A percentile compares a stretch with the other conserved stretches of the same genome.
phyloP scores from a whole-genome alignment of 2,329 filamentous ascomycete species.

The Diaporthe ilicicola region DNA sequence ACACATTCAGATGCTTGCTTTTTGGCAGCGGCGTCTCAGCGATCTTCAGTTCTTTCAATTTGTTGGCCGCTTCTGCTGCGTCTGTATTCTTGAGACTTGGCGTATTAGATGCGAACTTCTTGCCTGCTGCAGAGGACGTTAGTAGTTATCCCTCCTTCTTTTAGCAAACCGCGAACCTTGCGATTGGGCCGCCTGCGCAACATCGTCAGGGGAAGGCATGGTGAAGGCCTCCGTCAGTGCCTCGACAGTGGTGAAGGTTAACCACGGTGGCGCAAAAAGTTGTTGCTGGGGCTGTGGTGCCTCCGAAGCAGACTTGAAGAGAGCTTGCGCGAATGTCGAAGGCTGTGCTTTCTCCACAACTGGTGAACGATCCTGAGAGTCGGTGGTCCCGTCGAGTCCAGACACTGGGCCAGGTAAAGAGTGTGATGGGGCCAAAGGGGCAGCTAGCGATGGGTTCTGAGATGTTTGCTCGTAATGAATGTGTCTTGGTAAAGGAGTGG shows the following conservation, averaged over 20 bases:
- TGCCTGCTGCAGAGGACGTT: constrained; percentile 61
- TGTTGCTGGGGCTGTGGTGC: constrained; percentile 38
- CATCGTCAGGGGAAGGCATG: constrained; percentile 89
- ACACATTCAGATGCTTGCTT: constrained; percentile 84
- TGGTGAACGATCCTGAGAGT: background rate
- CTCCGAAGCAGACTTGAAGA: constrained; percentile 53
- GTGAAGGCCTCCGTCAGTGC: constrained; percentile 73
- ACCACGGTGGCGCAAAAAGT: constrained; percentile 57
- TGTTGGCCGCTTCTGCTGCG: constrained; percentile 47
- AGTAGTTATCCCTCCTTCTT: constrained; percentile 61
- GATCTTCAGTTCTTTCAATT: constrained; percentile 50
- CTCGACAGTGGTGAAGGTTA: constrained; percentile 50
- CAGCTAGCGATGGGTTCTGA: background rate
- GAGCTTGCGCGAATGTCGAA: constrained; percentile 65
- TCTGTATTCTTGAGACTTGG: constrained; percentile 49
- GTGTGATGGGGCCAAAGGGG: background rate
- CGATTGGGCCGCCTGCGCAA: constrained; percentile 86
- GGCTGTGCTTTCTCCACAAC: constrained; percentile 43
- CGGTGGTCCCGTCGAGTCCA: constrained; percentile 1
- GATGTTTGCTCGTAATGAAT: background rate
- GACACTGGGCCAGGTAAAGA: background rate
- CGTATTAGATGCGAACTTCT: constrained; percentile 49
- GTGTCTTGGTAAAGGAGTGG: too few relatives aligned
- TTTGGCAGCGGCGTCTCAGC: constrained; percentile 65
- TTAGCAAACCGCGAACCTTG: constrained; percentile 78